These are phyloP conservation scores for Carex cristatella DNA, from an alignment of 176 grass and related monocot genomes.

Conservation along the genomic window DNA sequence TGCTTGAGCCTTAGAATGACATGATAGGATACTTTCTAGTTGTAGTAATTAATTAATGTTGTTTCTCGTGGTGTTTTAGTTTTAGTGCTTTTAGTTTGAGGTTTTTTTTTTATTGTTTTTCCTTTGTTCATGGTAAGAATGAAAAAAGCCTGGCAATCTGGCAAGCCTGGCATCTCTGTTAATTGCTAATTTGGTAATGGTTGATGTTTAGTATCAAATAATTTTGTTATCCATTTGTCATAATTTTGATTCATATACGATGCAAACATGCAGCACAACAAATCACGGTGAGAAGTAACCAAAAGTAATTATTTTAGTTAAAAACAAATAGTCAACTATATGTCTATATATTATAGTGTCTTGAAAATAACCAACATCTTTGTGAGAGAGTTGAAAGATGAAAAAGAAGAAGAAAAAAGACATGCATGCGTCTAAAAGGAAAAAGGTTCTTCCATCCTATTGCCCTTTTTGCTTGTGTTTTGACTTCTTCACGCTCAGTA, in stretches of 20 bases:
- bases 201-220: slow-evolving; percentile 6
- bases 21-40: slow-evolving; percentile 26
- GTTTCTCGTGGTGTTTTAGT: slow-evolving; percentile 7
- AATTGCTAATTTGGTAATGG: slow-evolving; percentile 12
- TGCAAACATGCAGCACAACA: neutral
- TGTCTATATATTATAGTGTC: neutral
- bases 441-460: neutral
- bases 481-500: neutral
- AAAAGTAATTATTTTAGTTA: neutral
- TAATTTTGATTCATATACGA: neutral
- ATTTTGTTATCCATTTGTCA: neutral
- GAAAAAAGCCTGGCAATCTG: neutral
- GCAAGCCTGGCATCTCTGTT: slow-evolving; percentile 15
- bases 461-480: neutral
- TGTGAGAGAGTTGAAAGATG: slow-evolving; percentile 1
- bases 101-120: neutral
- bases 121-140: slow-evolving; percentile 14
- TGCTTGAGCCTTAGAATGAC: slow-evolving; percentile 48
- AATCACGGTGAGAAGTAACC: neutral
- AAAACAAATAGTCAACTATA: slow-evolving; percentile 13
- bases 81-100: slow-evolving; percentile 1
- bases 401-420: neutral
- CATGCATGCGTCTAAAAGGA: slow-evolving; percentile 12
- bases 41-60: neutral
- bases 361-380: neutral